These are phyloP conservation scores for Nakazawaea ishiwadae DNA, from an alignment of 805 yeast genomes.

Conservation along the genomic window DNA sequence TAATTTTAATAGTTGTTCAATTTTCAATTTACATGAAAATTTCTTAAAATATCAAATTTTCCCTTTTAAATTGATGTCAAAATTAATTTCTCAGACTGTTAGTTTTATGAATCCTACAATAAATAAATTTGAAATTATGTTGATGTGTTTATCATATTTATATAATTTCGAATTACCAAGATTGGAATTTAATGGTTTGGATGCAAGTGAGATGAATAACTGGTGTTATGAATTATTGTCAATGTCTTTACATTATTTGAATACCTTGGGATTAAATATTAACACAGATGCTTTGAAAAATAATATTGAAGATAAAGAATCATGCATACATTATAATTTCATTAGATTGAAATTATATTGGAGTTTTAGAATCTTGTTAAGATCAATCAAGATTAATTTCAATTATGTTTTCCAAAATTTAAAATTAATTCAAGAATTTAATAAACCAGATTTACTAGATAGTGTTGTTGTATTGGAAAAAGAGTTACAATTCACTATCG, in stretches of 20 bases:
- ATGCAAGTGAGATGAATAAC: constrained; percentile 32
- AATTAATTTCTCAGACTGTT: no score
- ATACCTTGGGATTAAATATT: constrained; percentile 38
- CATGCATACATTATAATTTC: constrained; percentile 19
- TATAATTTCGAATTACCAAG: constrained; percentile 30
- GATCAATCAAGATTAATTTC: constrained; percentile 24
- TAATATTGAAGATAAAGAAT: constrained; percentile 3
- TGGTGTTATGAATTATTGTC: constrained; percentile 36
- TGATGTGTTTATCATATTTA: constrained; percentile 44
- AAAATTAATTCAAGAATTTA: constrained; percentile 15
- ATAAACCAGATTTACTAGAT: constrained; percentile 29
- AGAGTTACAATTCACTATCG: constrained; percentile 28
- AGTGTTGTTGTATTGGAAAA: constrained; percentile 27
- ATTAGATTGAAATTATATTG: constrained; percentile 37
- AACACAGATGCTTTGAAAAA: constrained; percentile 13
- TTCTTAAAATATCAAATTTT: no score
- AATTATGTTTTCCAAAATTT: constrained; percentile 15
- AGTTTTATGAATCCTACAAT: constrained; percentile 41
- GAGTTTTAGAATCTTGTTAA: constrained; percentile 33
- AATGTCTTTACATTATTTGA: constrained; percentile 33
- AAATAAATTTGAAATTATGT: constrained; percentile 44
- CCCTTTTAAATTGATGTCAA: no score
- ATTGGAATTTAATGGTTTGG: constrained; percentile 10
- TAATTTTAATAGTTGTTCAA: constrained; percentile 35
- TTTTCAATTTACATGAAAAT: constrained; percentile 18